Percentiles rank a stretch among this genome's conserved stretches.
phyloP scores from a whole-genome alignment of 352 stramenopile species.

The Pythium insidiosum region DNA sequence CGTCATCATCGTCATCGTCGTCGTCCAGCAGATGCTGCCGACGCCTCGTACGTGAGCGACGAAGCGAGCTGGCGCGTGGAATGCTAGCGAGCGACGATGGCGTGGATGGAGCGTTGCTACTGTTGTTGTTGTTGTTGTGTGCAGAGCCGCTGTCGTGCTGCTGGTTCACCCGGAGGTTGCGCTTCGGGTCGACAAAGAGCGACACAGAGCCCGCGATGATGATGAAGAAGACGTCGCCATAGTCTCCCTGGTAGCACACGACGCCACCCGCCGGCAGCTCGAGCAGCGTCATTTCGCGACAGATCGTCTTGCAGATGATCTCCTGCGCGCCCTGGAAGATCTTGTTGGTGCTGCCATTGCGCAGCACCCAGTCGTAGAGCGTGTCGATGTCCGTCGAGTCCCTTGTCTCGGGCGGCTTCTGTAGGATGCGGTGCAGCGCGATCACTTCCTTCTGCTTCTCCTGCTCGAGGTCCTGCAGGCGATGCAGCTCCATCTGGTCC shows the following conservation, averaged over 20 bases:
- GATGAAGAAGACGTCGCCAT: conserved; percentile 76
- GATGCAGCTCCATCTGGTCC: conserved; percentile 41
- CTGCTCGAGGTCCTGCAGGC: conserved; percentile 28
- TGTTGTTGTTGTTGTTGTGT: conserved; percentile 3
- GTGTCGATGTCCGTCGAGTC: conserved; percentile 57
- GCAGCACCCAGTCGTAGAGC: conserved; percentile 73
- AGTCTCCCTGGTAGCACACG: conserved; percentile 80
- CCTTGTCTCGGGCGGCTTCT: conserved; percentile 29
- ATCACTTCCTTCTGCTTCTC: conserved; percentile 37
- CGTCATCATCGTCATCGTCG: conserved; percentile 14
- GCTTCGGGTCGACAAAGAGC: conserved; percentile 63
- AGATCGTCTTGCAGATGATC: conserved; percentile 86
- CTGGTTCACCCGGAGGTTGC: conserved; percentile 15
- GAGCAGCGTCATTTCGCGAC: conserved; percentile 78
- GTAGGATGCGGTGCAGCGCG: conserved; percentile 46
- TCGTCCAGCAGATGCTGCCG: no score
- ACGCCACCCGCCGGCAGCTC: conserved; percentile 48
- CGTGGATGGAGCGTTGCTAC: not conserved
- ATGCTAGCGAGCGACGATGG: not conserved
- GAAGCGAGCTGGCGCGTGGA: no score
- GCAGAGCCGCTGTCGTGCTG: conserved; percentile 1
- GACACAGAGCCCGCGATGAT: conserved; percentile 70
- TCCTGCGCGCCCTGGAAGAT: conserved; percentile 79
- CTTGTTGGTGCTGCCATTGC: conserved; percentile 75
- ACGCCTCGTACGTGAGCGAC: no score